Conservation (phyloP, 78 protist species). For the Dictyostelium capitatum region DNA sequence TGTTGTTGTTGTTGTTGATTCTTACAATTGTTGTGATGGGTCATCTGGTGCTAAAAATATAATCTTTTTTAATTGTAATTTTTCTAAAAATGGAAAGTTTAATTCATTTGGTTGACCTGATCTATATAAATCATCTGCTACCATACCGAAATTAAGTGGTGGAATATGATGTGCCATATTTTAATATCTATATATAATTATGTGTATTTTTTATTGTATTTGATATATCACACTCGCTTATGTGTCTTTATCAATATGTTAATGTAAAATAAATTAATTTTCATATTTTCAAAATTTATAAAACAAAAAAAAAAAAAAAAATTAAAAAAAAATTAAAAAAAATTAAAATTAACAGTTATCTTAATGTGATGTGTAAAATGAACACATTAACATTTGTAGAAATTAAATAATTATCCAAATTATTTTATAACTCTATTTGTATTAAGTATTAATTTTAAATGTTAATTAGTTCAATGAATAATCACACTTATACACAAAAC, state of each 20-base stretch:
- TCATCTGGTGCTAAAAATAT: conserved; percentile 94
- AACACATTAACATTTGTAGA: too few relatives aligned
- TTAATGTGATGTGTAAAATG: too few relatives aligned
- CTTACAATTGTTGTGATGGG: conserved; percentile 86
- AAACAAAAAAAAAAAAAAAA: neutral
- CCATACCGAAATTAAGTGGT: conserved; percentile 93
- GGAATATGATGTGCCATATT: conserved; percentile 84
- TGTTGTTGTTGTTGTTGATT: neutral
- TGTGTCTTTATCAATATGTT: too few relatives aligned
- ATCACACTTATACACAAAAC: too few relatives aligned
- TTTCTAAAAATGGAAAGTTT: conserved; percentile 95
- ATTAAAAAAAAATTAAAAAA: neutral
- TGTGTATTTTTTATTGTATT: neutral
- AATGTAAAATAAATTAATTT: too few relatives aligned
- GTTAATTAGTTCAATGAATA: too few relatives aligned
- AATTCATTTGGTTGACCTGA: conserved; percentile 93
- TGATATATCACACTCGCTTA: too few relatives aligned
- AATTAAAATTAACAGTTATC: neutral
- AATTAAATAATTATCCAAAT: too few relatives aligned
- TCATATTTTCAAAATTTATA: too few relatives aligned
- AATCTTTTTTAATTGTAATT: conserved; percentile 85
- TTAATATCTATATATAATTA: neutral
- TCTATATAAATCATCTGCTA: conserved; percentile 94
- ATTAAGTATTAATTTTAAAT: too few relatives aligned
- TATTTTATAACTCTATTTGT: too few relatives aligned